These are phyloP conservation scores for Niveomyces coronatus DNA, from an alignment of 2,329 filamentous ascomycete genomes.

Conservation along the genomic window DNA sequence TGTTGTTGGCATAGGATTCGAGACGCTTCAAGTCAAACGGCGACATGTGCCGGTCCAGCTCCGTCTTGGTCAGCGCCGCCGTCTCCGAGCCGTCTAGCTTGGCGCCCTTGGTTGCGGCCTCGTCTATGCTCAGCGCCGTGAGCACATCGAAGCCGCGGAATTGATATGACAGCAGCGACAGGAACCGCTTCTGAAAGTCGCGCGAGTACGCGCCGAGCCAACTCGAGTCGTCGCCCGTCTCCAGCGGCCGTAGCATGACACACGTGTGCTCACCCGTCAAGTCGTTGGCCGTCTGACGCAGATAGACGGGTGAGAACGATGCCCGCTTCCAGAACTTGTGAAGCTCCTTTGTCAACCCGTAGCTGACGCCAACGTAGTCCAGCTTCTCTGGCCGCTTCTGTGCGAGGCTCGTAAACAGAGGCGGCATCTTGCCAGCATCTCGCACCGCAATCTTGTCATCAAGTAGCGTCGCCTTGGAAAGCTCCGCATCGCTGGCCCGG, in stretches of 20 bases:
- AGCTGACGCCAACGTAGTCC: conserved; percentile 93
- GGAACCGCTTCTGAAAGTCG: conserved; percentile 92
- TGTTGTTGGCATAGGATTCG: conserved; percentile 91
- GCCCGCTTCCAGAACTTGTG: conserved; percentile 97
- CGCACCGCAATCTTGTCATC: conserved; percentile 84
- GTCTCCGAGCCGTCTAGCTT: conserved; percentile 46
- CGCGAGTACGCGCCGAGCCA: conserved; percentile 88
- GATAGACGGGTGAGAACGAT: conserved; percentile 78
- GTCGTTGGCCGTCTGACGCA: conserved; percentile 91
- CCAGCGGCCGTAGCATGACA: conserved; percentile 85
- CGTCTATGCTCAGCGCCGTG: conserved; percentile 76
- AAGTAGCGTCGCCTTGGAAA: conserved; percentile 64
- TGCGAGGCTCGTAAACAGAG: conserved; percentile 78
- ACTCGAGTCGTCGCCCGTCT: conserved; percentile 54
- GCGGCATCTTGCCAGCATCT: conserved; percentile 85
- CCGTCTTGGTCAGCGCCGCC: conserved; percentile 55
- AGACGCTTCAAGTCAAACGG: conserved; percentile 93
- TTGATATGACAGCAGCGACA: conserved; percentile 81
- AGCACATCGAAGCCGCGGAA: conserved; percentile 74
- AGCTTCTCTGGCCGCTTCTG: conserved; percentile 71
- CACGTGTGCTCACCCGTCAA: conserved; percentile 95
- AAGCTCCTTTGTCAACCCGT: conserved; percentile 74
- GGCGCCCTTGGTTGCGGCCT: conserved; percentile 67
- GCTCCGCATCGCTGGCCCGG: conserved; percentile 71
- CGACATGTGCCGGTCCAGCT: conserved; percentile 69